phyloP scores from a whole-genome alignment of 257 asterid species.

The Thymus mandschuricus region DNA sequence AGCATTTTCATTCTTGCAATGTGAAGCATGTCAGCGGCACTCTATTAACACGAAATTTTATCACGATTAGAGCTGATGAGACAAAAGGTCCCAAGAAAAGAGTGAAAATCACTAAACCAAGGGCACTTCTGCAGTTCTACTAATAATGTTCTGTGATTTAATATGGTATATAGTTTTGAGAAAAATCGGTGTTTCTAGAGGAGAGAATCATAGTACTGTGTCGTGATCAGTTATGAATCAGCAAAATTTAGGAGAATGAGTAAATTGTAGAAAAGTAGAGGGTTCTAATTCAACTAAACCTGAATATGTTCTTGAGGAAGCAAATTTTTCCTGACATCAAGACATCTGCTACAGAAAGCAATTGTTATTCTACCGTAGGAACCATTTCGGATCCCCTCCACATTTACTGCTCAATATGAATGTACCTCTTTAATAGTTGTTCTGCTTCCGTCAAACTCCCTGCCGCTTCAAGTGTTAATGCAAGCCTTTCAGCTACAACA shows the following conservation, averaged over 20 bases:
- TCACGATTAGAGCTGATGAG: constrained; percentile 24
- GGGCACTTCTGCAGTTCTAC: constrained; percentile 7
- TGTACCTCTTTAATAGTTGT: constrained; percentile 75
- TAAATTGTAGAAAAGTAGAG: constrained; percentile 8
- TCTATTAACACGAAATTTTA: constrained; percentile 47
- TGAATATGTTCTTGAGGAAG: constrained; percentile 76
- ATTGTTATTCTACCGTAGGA: constrained; percentile 34
- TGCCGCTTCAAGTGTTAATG: constrained; percentile 63
- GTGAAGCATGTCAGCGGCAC: constrained; percentile 70
- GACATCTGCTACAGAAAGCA: constrained; percentile 69
- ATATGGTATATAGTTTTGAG: neutral
- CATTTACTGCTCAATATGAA: constrained; percentile 31
- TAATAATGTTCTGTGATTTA: neutral
- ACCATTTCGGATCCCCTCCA: constrained; percentile 20
- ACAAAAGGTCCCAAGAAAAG: constrained; percentile 17
- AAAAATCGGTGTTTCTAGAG: constrained; percentile 10
- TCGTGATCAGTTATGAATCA: neutral
- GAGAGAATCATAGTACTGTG: constrained; percentile 1
- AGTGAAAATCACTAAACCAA: neutral
- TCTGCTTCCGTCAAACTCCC: constrained; percentile 79
- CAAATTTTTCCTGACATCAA: constrained; percentile 62
- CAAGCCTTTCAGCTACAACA: constrained; percentile 86
- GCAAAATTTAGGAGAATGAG: constrained; percentile 18
- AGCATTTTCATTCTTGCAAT: constrained; percentile 75
- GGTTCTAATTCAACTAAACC: constrained; percentile 54